These are phyloP conservation scores for Ormosia semicastrata DNA, from an alignment of 306 rosid genomes.

Conservation along the genomic window DNA sequence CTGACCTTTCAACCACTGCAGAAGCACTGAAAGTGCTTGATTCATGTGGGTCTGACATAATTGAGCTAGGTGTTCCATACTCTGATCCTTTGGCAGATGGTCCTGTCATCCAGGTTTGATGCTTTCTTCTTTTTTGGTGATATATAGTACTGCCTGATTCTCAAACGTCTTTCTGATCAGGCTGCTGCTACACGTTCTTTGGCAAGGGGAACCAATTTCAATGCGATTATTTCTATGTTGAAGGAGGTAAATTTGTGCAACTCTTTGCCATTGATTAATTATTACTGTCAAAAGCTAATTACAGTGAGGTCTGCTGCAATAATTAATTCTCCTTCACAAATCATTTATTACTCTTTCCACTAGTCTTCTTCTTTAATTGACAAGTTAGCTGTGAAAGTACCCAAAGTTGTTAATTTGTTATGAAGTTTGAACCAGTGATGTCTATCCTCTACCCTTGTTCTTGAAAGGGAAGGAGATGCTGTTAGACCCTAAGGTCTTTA, in stretches of 20 bases:
- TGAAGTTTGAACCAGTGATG: conserved; percentile 8
- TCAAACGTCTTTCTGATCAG: conserved; percentile 44
- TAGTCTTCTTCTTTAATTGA: neutral
- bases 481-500: neutral
- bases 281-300: neutral
- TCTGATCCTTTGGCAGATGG: conserved; percentile 99
- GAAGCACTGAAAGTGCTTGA: conserved; percentile 90
- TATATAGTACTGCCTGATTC: conserved; percentile 11
- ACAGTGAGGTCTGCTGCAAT: neutral
- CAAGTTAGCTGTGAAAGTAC: neutral
- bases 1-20: conserved; percentile 87
- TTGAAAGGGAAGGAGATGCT: neutral
- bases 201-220: conserved; percentile 75
- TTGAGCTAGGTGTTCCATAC: conserved; percentile 90
- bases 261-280: conserved; percentile 13
- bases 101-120: conserved; percentile 90
- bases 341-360: neutral
- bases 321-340: neutral
- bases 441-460: conserved; percentile 15
- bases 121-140: neutral
- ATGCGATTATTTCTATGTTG: conserved; percentile 72
- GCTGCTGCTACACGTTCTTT: conserved; percentile 94
- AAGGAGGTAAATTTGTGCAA: conserved; percentile 64
- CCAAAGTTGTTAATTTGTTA: conserved; percentile 5
- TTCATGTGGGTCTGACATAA: conserved; percentile 84